Percentiles rank a stretch among this genome's conserved stretches.
These are phyloP conservation scores for Ophiocordyceps camponoti-floridani DNA, from an alignment of 2,329 filamentous ascomycete species.

Conservation along the genomic window DNA sequence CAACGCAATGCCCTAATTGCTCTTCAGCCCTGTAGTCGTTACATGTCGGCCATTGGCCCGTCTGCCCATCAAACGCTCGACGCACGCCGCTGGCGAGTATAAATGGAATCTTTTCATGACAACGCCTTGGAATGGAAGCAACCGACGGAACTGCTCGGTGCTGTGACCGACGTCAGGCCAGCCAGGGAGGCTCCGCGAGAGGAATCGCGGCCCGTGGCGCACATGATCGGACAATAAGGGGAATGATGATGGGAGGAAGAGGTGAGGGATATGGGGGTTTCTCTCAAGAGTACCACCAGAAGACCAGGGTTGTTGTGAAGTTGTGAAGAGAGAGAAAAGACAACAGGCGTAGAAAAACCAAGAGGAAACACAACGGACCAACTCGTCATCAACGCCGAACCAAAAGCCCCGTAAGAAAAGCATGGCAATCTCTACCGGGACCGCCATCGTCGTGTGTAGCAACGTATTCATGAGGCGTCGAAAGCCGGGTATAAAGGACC, in stretches of 20 bases:
- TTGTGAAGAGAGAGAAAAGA: background rate
- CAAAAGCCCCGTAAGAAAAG: slow-evolving; percentile 21
- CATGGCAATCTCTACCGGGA: slow-evolving; percentile 13
- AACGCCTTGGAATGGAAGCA: background rate
- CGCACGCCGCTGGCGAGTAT: background rate
- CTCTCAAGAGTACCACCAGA: background rate
- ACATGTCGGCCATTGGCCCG: too few species aligned
- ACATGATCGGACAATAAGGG: too few species aligned
- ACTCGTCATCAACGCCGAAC: slow-evolving; percentile 24
- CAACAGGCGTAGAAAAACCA: slow-evolving; percentile 5
- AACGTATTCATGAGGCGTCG: slow-evolving; percentile 27
- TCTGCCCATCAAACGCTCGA: background rate
- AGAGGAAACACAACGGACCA: slow-evolving; percentile 9
- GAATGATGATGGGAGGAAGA: slow-evolving; percentile 3
- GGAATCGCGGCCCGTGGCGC: background rate
- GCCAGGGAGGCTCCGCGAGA: too few species aligned
- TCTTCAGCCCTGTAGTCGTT: too few species aligned
- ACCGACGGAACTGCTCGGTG: background rate
- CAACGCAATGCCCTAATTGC: too few species aligned
- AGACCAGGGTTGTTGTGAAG: too few species aligned
- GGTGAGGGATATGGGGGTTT: background rate
- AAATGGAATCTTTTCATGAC: background rate
- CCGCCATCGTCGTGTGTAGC: slow-evolving; percentile 9
- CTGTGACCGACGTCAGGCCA: background rate
- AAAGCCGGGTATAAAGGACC: slow-evolving; percentile 40